Evolutionary conservation across 257 asterid genomes (phyloP).

Genomic region (Agastache rugosa): DNA sequence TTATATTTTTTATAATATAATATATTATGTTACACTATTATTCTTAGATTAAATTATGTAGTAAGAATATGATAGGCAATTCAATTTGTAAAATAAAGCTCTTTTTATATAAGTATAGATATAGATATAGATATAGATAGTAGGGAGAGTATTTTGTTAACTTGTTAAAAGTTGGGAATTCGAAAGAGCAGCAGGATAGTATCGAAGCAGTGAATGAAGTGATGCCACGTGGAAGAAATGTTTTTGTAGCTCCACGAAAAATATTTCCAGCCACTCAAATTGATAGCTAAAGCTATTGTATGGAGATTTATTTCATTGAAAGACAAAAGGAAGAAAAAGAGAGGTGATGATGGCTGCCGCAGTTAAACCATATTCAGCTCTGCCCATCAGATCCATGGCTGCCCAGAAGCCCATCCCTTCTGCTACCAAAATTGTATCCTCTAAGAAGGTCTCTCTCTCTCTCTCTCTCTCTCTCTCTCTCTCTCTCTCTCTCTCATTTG

Average conservation of each 20-base stretch:
- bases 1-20: no score
- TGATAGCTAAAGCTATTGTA: slow-evolving; percentile 19
- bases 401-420: slow-evolving; percentile 58
- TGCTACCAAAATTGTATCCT: slow-evolving; percentile 54
- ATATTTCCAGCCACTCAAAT: slow-evolving; percentile 47
- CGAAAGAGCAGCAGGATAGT: background rate
- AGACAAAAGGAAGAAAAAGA: background rate
- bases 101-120: no score
- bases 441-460: slow-evolving; percentile 62
- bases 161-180: background rate
- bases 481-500: background rate
- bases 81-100: no score
- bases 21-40: no score
- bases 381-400: slow-evolving; percentile 75
- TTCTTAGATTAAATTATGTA: no score
- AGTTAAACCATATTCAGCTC: slow-evolving; percentile 50
- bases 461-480: background rate
- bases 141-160: no score
- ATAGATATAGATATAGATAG: no score
- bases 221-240: slow-evolving; percentile 39
- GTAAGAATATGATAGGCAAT: no score
- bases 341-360: slow-evolving; percentile 42
- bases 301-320: background rate
- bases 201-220: slow-evolving; percentile 33
- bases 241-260: slow-evolving; percentile 6